A percentile compares a stretch with the other conserved stretches of the same genome.
These are phyloP conservation scores for Cladobotryum mycophilum DNA, from an alignment of 2,329 filamentous ascomycete species.

Conservation along the genomic window DNA sequence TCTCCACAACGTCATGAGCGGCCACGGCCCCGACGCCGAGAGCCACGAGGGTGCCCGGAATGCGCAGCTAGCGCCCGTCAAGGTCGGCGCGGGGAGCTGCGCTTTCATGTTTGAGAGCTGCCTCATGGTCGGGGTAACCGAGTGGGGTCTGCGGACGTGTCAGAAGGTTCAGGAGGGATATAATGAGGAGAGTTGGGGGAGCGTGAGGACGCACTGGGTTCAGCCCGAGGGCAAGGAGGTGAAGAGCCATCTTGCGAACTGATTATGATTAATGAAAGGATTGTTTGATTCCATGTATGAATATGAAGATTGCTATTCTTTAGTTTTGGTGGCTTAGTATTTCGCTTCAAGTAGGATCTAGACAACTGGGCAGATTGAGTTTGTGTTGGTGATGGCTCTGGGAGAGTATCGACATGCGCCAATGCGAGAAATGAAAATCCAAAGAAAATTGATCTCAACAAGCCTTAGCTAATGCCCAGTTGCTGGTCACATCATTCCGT, in stretches of 20 bases:
- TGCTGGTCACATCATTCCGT: no score
- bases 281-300: not conserved
- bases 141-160: constrained; percentile 60
- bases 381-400: no score
- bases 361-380: no score
- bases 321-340: no score
- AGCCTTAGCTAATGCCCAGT: no score
- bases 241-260: constrained; percentile 16
- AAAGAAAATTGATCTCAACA: no score
- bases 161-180: constrained; percentile 53
- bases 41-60: constrained; percentile 51
- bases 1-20: constrained; percentile 66
- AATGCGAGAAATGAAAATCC: no score
- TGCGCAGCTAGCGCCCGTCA: constrained; percentile 46
- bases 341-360: no score
- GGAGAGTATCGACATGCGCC: no score
- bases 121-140: constrained; percentile 64
- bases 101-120: constrained; percentile 67
- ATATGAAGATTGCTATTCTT: no score
- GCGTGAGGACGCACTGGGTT: constrained; percentile 57
- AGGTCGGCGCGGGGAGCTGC: constrained; percentile 56
- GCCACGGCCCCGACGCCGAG: constrained; percentile 55
- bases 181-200: constrained; percentile 75
- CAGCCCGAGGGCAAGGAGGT: constrained; percentile 31
- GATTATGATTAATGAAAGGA: not conserved